These are phyloP conservation scores for Jackrogersella multiformis DNA, from an alignment of 495 filamentous ascomycete genomes.

Conservation along the genomic window DNA sequence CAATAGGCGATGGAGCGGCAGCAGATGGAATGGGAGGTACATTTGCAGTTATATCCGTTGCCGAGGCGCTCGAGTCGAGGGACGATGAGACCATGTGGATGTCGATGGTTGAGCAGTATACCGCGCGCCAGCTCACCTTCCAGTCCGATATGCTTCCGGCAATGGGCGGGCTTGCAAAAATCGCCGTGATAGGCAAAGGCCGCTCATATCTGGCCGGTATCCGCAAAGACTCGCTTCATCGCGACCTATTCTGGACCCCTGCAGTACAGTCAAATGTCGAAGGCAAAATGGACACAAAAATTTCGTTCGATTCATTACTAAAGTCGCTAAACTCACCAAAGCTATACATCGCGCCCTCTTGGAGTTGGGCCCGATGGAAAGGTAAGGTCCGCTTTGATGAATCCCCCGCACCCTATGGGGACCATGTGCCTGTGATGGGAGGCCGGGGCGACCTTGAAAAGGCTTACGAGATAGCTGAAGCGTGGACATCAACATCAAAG, in stretches of 20 bases:
- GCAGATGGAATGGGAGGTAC: neutral
- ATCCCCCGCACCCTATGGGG: neutral
- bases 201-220: neutral
- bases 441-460: neutral
- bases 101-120: constrained; percentile 4
- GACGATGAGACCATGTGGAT: constrained; percentile 2
- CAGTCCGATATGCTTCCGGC: constrained; percentile 2
- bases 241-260: constrained; percentile 6
- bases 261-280: neutral
- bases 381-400: neutral
- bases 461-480: neutral
- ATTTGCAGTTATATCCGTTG: neutral
- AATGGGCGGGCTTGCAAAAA: neutral
- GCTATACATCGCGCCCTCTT: neutral
- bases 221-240: neutral
- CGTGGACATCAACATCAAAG: neutral
- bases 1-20: neutral
- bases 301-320: neutral
- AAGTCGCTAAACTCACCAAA: neutral
- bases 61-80: neutral
- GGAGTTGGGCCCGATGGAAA: constrained; percentile 3
- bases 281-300: too few relatives aligned
- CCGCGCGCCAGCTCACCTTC: neutral
- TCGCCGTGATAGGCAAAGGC: neutral
- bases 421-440: constrained; percentile 4